Percentiles rank a stretch among this genome's conserved stretches.
phyloP scores from a whole-genome alignment of 164 flowering plant genomes.

The Saururus chinensis region DNA sequence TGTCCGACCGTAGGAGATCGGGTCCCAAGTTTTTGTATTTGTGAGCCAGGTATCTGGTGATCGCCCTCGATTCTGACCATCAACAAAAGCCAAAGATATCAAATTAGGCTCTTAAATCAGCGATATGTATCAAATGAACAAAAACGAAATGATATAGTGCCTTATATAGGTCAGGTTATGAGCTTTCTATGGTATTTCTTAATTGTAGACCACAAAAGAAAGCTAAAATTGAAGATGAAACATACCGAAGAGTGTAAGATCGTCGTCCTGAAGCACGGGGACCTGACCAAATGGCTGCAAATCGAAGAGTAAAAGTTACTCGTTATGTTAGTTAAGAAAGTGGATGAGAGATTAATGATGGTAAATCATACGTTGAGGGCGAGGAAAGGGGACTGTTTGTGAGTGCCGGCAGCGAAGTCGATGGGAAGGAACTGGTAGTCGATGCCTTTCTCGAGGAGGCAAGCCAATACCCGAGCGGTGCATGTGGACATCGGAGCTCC shows the following conservation, averaged over 20 bases:
- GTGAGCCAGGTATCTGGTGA: constrained; percentile 2
- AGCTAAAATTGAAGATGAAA: neutral
- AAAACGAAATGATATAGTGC: no score
- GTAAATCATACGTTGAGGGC: constrained; percentile 6
- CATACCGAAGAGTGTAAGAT: constrained; percentile 31
- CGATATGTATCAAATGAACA: no score
- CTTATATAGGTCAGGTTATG: no score
- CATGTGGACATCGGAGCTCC: constrained; percentile 6
- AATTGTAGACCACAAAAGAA: neutral
- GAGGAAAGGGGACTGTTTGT: constrained; percentile 8
- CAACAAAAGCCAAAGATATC: no score
- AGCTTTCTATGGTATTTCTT: neutral
- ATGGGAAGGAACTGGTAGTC: constrained; percentile 10
- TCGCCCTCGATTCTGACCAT: constrained; percentile 5
- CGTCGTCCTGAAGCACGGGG: constrained; percentile 32
- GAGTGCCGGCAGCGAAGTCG: constrained; percentile 1
- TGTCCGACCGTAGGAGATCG: constrained; percentile 1
- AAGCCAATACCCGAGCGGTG: constrained; percentile 6
- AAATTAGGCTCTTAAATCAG: no score
- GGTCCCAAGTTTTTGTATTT: constrained; percentile 2
- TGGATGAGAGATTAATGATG: neutral
- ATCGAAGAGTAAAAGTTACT: neutral
- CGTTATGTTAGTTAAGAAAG: neutral
- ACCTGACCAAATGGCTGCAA: constrained; percentile 30
- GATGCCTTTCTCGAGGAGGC: constrained; percentile 10